phyloP scores from a whole-genome alignment of 352 stramenopile species.

The Phytophthora macrochlamydospora region DNA sequence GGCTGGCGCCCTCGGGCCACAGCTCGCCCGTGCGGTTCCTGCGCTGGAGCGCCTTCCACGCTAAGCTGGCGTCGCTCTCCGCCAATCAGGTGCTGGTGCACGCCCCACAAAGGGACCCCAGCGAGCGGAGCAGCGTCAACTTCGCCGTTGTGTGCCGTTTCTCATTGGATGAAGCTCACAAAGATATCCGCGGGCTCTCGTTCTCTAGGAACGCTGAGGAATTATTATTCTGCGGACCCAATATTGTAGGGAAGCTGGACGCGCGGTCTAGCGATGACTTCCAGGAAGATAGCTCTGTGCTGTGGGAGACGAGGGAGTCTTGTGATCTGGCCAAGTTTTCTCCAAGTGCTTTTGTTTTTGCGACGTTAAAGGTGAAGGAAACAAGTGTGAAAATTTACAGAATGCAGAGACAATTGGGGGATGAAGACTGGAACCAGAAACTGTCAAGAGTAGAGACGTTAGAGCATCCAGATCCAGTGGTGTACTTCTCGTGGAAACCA shows the following conservation, averaged over 20 bases:
- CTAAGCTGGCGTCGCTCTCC: slow-evolving; percentile 78
- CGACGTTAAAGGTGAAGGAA: slow-evolving; percentile 40
- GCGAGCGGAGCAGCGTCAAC: slow-evolving; percentile 36
- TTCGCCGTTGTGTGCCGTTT: slow-evolving; percentile 61
- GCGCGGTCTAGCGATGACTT: slow-evolving; percentile 24
- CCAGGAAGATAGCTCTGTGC: slow-evolving; percentile 11
- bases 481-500: slow-evolving; percentile 85
- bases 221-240: slow-evolving; percentile 55
- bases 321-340: slow-evolving; percentile 78
- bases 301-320: slow-evolving; percentile 32
- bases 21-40: slow-evolving; percentile 59
- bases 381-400: slow-evolving; percentile 62
- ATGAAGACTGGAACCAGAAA: slow-evolving; percentile 19
- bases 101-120: slow-evolving; percentile 48
- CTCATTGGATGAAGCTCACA: slow-evolving; percentile 27
- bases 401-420: slow-evolving; percentile 32
- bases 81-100: slow-evolving; percentile 67
- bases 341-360: slow-evolving; percentile 71
- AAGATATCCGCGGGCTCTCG: slow-evolving; percentile 48
- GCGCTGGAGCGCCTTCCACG: slow-evolving; percentile 80
- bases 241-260: slow-evolving; percentile 53
- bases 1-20: slow-evolving; percentile 66
- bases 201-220: slow-evolving; percentile 72
- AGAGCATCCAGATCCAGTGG: slow-evolving; percentile 63
- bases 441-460: slow-evolving; percentile 46